These are phyloP conservation scores for Cryphonectria carpinicola DNA, from an alignment of 2,329 filamentous ascomycete genomes.

Conservation along the genomic window DNA sequence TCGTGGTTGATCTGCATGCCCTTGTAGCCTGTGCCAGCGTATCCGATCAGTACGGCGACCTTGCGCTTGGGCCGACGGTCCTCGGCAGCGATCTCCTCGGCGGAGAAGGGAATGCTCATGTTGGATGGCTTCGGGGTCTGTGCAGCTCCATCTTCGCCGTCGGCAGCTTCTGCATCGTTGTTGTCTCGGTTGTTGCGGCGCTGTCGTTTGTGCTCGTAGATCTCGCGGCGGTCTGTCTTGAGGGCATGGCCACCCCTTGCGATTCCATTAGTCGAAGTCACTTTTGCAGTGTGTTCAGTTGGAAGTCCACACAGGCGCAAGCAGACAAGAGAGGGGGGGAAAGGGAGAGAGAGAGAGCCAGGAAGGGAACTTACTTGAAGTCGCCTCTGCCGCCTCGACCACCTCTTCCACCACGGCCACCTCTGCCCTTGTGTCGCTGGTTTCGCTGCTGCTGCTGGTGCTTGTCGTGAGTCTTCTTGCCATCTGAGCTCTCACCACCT, in stretches of 20 bases:
- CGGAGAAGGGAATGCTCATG: constrained; percentile 59
- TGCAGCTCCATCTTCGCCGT: constrained; percentile 26
- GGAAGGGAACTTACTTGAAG: constrained; percentile 18
- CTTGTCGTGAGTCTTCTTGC: constrained; percentile 21
- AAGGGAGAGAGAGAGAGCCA: background rate
- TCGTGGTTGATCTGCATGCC: constrained; percentile 88
- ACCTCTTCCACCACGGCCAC: constrained; percentile 16
- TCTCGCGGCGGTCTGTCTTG: constrained; percentile 17
- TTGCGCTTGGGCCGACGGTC: constrained; percentile 91
- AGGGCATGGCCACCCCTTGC: constrained; percentile 19
- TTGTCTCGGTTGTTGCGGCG: constrained; percentile 16
- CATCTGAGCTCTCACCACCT: constrained; percentile 9
- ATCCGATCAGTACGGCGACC: constrained; percentile 93
- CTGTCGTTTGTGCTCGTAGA: constrained; percentile 16
- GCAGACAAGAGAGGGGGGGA: background rate
- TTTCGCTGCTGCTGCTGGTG: constrained; percentile 15
- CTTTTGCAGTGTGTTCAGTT: constrained; percentile 9
- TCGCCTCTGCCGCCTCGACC: constrained; percentile 16
- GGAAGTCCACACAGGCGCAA: background rate
- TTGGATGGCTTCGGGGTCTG: constrained; percentile 53
- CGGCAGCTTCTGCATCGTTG: constrained; percentile 15
- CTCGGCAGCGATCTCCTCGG: constrained; percentile 87
- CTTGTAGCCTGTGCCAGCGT: constrained; percentile 94
- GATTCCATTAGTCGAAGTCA: constrained; percentile 3
- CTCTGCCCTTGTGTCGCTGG: constrained; percentile 11